phyloP scores from a whole-genome alignment of 2,329 filamentous ascomycete genomes.

The Sphaerulina musiva region DNA sequence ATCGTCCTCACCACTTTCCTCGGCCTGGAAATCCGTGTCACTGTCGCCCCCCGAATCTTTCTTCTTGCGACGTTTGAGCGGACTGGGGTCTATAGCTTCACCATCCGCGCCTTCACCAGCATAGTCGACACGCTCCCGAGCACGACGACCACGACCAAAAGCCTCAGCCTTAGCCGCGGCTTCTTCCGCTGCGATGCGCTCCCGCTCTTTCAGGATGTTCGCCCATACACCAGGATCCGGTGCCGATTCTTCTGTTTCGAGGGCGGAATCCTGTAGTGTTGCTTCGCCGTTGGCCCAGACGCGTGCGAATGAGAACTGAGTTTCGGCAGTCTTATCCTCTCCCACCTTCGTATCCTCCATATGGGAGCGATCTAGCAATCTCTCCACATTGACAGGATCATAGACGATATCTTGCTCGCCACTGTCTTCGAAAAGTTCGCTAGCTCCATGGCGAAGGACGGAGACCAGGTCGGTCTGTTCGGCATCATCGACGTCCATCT shows the following conservation, averaged over 20 bases:
- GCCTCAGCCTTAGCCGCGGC: constrained; percentile 61
- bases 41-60: constrained; percentile 38
- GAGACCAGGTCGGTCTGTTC: constrained; percentile 74
- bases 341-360: constrained; percentile 64
- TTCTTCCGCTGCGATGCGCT: constrained; percentile 68
- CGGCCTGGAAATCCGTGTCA: constrained; percentile 47
- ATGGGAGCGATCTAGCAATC: constrained; percentile 78
- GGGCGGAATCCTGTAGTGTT: constrained; percentile 47
- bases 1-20: constrained; percentile 33
- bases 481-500: constrained; percentile 78
- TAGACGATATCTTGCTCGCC: constrained; percentile 71
- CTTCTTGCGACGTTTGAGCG: constrained; percentile 33
- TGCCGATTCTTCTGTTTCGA: constrained; percentile 43
- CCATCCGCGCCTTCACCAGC: constrained; percentile 29
- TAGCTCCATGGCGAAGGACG: constrained; percentile 79
- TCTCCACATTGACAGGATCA: constrained; percentile 75
- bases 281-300: constrained; percentile 86
- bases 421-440: constrained; percentile 75
- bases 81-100: constrained; percentile 25
- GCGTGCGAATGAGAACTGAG: constrained; percentile 80
- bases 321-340: constrained; percentile 62
- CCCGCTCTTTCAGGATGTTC: constrained; percentile 75
- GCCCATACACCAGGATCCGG: constrained; percentile 76
- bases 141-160: constrained; percentile 80
- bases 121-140: constrained; percentile 53